phyloP scores from a whole-genome alignment of 139 green algal genomes.

The Microglena sp. region DNA sequence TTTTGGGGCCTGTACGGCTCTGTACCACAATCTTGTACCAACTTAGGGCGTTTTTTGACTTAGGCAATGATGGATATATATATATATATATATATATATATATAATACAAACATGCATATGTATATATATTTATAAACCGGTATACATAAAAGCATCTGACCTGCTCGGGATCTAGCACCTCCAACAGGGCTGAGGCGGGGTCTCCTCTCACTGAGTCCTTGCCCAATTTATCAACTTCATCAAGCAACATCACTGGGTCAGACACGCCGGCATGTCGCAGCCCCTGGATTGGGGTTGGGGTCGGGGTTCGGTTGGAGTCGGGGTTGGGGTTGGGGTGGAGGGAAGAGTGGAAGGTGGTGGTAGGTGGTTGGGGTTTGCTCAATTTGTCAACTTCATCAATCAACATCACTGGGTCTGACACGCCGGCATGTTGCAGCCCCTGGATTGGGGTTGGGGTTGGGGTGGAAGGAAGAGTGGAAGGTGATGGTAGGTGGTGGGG shows the following conservation, averaged over 20 bases:
- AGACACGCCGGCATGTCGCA: slow-evolving; percentile 17
- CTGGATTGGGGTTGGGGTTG: too few species aligned
- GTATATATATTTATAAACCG: too few species aligned
- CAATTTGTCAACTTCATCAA: too few species aligned
- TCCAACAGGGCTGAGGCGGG: slow-evolving; percentile 54
- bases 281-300: background rate
- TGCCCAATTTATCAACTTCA: slow-evolving; percentile 50
- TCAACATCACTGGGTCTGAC: too few species aligned
- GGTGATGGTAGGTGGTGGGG: background rate
- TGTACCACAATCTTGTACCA: too few species aligned
- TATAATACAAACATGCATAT: too few species aligned
- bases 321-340: background rate
- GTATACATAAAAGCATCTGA: too few species aligned
- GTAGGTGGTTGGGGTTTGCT: background rate
- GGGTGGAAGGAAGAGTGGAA: background rate
- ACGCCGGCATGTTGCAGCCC: too few species aligned
- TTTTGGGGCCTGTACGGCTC: too few species aligned
- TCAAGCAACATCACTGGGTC: slow-evolving; percentile 93
- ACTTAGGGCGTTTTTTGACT: too few species aligned
- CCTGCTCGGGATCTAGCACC: slow-evolving; percentile 12
- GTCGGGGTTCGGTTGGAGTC: background rate
- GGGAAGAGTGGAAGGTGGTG: background rate
- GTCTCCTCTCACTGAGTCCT: slow-evolving; percentile 54
- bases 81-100: too few species aligned
- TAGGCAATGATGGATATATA: too few species aligned